Percentiles rank a stretch among this genome's conserved stretches.
These are phyloP conservation scores for Porcisia hertigi DNA, from an alignment of 208 protist species.

Conservation along the genomic window DNA sequence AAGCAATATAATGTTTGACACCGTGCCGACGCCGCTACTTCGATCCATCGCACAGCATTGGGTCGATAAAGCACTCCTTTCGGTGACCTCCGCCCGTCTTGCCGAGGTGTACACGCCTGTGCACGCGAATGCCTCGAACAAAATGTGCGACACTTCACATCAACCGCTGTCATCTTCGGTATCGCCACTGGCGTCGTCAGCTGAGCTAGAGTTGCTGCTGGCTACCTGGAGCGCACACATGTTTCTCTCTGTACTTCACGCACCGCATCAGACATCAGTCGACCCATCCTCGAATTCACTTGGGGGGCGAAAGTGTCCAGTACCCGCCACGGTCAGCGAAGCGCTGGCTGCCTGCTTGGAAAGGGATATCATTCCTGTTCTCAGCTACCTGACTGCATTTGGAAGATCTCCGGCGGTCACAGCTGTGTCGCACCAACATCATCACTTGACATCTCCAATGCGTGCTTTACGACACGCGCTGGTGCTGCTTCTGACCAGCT, in stretches of 20 bases:
- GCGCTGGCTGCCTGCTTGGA: conserved; percentile 2
- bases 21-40: conserved; percentile 7
- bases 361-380: conserved; percentile 12
- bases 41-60: conserved; percentile 21
- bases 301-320: neutral
- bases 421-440: neutral
- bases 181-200: too few relatives aligned
- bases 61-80: conserved; percentile 12
- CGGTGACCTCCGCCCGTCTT: neutral
- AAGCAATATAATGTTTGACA: neutral
- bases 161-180: neutral
- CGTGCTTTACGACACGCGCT: conserved; percentile 11
- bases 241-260: conserved; percentile 5
- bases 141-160: neutral
- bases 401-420: neutral
- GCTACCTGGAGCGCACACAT: conserved; percentile 27
- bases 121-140: neutral
- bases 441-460: neutral
- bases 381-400: conserved; percentile 14
- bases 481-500: conserved; percentile 21
- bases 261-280: neutral
- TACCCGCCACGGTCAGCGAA: neutral
- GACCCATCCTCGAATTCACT: neutral
- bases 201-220: conserved; percentile 13
- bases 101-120: conserved; percentile 19